Conservation (phyloP, 2,329 filamentous ascomycete genomes). For the Aspergillus glaucus region DNA sequence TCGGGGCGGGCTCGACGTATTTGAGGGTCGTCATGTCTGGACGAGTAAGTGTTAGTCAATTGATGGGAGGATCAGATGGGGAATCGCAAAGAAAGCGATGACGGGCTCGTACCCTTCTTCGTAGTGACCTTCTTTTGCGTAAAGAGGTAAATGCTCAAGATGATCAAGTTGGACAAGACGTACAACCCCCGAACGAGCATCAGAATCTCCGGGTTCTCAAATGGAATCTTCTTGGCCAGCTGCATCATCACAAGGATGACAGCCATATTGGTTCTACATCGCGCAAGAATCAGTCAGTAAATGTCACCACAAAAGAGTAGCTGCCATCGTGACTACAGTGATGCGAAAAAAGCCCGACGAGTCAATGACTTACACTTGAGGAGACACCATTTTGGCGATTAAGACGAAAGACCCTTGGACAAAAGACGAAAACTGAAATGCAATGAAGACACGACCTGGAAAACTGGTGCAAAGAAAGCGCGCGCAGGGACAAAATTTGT, state of each 20-base stretch:
- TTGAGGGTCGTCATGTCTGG: constrained; percentile 94
- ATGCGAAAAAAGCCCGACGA: background rate
- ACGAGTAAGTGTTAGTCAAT: background rate
- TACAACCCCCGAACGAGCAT: constrained; percentile 60
- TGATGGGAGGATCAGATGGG: background rate
- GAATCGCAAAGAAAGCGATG: background rate
- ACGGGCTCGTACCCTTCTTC: constrained; percentile 74
- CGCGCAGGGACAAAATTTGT: constrained; percentile 15
- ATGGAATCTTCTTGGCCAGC: constrained; percentile 89
- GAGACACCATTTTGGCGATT: constrained; percentile 55
- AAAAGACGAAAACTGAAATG: constrained; percentile 8
- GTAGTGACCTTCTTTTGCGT: constrained; percentile 80
- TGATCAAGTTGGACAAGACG: constrained; percentile 71
- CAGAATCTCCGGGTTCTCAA: constrained; percentile 74
- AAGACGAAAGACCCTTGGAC: constrained; percentile 9
- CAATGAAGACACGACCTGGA: constrained; percentile 3
- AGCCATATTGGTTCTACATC: constrained; percentile 73
- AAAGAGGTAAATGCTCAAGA: constrained; percentile 77
- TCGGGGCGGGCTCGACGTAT: constrained; percentile 91
- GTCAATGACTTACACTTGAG: constrained; percentile 53
- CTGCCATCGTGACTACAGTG: background rate
- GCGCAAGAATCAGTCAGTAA: constrained; percentile 2
- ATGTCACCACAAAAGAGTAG: background rate
- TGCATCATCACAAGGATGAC: constrained; percentile 99
- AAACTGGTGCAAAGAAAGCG: constrained; percentile 6